Conservation (phyloP, 768 basidiomycete genomes). For the Russula compacta region DNA sequence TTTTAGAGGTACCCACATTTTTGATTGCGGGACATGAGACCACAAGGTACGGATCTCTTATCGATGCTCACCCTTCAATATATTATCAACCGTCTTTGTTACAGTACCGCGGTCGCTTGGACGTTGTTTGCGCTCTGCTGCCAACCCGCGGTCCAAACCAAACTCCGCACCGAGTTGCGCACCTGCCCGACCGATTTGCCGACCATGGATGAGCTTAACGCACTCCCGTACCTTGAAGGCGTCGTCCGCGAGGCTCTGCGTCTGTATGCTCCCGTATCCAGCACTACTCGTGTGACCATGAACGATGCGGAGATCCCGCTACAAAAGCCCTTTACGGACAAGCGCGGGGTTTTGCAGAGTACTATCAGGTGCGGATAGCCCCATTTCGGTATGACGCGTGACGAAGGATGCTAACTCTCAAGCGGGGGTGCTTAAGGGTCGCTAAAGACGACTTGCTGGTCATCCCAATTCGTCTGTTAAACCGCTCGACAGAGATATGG, state of each 20-base stretch:
- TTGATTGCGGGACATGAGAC: conserved; percentile 28
- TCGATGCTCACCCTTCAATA: too few species aligned
- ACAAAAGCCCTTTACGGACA: conserved; percentile 19
- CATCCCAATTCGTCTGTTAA: conserved; percentile 24
- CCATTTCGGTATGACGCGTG: too few species aligned
- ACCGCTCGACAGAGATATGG: conserved; percentile 8
- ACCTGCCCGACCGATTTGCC: conserved; percentile 19
- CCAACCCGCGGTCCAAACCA: conserved; percentile 26
- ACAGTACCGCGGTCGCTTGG: conserved; percentile 28
- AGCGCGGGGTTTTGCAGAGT: conserved; percentile 7
- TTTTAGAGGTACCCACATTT: conserved; percentile 27
- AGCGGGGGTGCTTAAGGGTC: neutral
- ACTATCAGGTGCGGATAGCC: conserved; percentile 7
- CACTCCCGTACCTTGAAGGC: conserved; percentile 28
- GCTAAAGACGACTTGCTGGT: conserved; percentile 17
- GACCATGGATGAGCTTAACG: conserved; percentile 27
- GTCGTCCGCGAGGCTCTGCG: conserved; percentile 27
- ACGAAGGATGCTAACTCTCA: neutral
- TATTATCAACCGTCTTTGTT: neutral
- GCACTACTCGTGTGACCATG: conserved; percentile 21
- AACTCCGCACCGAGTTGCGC: conserved; percentile 28
- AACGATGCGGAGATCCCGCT: conserved; percentile 28
- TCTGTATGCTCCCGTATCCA: conserved; percentile 22
- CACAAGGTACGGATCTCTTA: conserved; percentile 5
- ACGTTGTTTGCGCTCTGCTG: conserved; percentile 27